Base-by-base conservation (phyloP, 495 filamentous ascomycete species). In the Aspergillus bertholletiae region DNA sequence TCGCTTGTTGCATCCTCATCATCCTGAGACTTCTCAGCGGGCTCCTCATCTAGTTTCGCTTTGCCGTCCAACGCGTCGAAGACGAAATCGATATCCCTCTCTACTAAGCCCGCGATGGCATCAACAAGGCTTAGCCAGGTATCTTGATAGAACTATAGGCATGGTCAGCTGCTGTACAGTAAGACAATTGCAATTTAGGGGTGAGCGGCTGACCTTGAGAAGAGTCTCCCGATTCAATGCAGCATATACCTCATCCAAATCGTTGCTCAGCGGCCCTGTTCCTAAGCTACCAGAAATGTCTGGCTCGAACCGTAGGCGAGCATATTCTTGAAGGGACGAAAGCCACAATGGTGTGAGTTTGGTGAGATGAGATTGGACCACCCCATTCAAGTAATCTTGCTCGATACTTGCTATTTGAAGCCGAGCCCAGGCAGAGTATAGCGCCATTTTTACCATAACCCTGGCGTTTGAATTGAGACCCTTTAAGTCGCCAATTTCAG, bases 351-450 rank as follows among this genome's bases (percentile, higher is more conserved):
- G 94, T 0, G 93, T 95, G 12, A 99, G 73, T 44, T 84, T 90
- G 7, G 85, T 84, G 53, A 97, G 86, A 63, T 97, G 89, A 15
- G 95, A 94, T 63, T 92, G 89, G 35, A 99, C 79, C 1, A 97
- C 92, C 56, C 92, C 82, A 5, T 87, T 84, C 24, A 99, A 78
- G 62, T 97, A 97, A 27, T 84, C 85, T 53, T 97, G 92, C 60
- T 97, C 93, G 22, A 84, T 86, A 71, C 94, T 97, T 2, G 95
- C 92, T 40, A 99, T 92, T 68, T 99, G 95, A 28, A 99, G 81
- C 56, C 96, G 89, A n/a, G 94, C 95, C 94, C 94, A 99, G 7
- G 92, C 94, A n/a, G 92, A 92, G 65, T 95, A 91, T 1, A 97
- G 87, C 1, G 95, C 85, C 84, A 96, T 91, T 65, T 92, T 95